Evolutionary conservation across 73 alveolate genomes (phyloP), one percentile per base, ranked within the genome.

Genomic region (Blepharisma japonicum): DNA sequence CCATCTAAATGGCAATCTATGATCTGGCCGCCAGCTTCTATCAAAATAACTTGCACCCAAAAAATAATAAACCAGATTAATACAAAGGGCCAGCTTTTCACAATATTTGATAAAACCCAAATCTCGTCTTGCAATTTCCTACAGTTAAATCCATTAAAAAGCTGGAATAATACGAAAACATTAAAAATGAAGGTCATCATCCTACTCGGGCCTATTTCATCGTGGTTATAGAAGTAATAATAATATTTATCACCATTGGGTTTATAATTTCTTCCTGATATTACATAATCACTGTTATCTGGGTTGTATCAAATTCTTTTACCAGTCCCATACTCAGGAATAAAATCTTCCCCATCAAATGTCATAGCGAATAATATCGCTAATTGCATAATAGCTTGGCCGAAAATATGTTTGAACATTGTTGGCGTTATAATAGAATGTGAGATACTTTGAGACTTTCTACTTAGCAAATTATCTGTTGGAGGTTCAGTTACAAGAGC

Each of bases 401-500:
- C 90, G 48, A 86, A 27, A 2, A 95, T 68, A 49, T 95, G 98
- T 82, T 94, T 91, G 88, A 90, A 86, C 98, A 94, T 96, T 54
- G 72, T 89, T 5, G 20, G 54, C 5, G 77, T 8, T 90, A 71
- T 92, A 84, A 86, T 27, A 92, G 81, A 77, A 87, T 48, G 56
- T 84, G 90, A 55, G 82, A 87, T 56, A 87, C 78, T 85, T 55
- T 95, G 85, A 55, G 98, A 98, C 49, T 89, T 94, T 68, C 98
- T 87, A n/a, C 83, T 55, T 21, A 96, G 72, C 6, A 93, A 83
- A 23, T 83, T 91, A 39, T 77, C 92, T 25, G 92, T 93, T n/a
- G 98, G 99, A 0, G 96, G 93, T 81, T 94, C 98, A 6, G 98
- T 92, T 8, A 97, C 97, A 42, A 94, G 86, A 25, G 98, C 99